phyloP scores from a whole-genome alignment of 2,329 filamentous ascomycete species.

The Fusarium agapanthi region DNA sequence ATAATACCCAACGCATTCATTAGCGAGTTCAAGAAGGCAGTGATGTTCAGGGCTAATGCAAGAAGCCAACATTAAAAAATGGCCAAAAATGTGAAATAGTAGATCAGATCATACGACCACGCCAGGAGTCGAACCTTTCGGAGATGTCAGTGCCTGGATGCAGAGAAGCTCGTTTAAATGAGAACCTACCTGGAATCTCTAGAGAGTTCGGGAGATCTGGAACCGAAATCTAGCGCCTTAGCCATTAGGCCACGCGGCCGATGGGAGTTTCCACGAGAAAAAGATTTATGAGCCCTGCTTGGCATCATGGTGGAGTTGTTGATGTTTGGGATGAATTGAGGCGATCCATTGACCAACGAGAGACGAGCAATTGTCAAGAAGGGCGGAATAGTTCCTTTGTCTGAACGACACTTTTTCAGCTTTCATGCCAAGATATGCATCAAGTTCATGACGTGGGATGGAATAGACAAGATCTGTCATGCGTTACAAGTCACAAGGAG shows the following conservation, averaged over 20 bases:
- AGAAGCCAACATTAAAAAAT: neutral
- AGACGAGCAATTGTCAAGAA: neutral
- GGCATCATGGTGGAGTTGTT: constrained; percentile 3
- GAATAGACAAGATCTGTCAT: neutral
- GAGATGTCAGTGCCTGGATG: neutral
- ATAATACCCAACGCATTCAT: neutral
- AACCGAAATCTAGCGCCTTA: constrained; percentile 39
- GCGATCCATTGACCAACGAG: neutral
- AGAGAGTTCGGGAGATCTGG: constrained; percentile 19
- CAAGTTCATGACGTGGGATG: neutral
- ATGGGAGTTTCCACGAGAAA: neutral
- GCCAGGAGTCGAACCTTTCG: constrained; percentile 38
- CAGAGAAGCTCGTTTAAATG: neutral
- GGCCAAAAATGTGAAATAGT: neutral
- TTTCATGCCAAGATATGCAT: neutral
- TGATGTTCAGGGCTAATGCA: neutral
- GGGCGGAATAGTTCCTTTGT: constrained; percentile 10
- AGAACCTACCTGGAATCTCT: constrained; percentile 36
- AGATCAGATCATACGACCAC: constrained; percentile 31
- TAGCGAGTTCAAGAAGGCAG: neutral
- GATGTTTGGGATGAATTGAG: neutral
- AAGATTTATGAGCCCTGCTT: neutral
- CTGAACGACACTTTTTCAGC: neutral
- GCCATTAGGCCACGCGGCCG: constrained; percentile 38
- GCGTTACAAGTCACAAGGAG: neutral